These are phyloP conservation scores for Daldinia bambusicola DNA, from an alignment of 495 filamentous ascomycete genomes.

Conservation along the genomic window DNA sequence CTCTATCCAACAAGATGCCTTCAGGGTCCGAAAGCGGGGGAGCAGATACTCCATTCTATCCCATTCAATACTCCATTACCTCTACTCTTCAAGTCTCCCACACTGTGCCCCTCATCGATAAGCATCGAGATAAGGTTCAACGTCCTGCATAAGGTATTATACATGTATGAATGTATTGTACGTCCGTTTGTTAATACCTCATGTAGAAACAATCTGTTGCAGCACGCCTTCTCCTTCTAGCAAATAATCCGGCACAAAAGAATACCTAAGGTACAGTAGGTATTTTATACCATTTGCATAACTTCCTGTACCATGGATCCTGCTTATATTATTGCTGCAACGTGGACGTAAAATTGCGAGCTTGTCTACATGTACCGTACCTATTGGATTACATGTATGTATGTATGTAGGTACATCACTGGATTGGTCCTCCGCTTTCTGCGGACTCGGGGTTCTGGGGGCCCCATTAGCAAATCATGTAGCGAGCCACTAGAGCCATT, in stretches of 20 bases:
- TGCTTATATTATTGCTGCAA: constrained; percentile 7
- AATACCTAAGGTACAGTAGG: not conserved
- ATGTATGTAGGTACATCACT: not conserved
- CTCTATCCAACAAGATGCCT: constrained; percentile 7
- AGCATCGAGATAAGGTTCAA: constrained; percentile 13
- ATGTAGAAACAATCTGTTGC: constrained; percentile 9
- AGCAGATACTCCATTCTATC: constrained; percentile 32
- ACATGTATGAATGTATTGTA: no score
- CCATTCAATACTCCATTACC: not conserved
- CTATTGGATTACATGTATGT: not conserved
- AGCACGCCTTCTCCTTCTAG: constrained; percentile 7
- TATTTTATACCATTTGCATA: not conserved
- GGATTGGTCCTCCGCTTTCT: constrained; percentile 9
- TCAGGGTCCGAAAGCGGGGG: constrained; percentile 51
- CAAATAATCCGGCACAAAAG: constrained; percentile 9
- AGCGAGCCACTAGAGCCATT: constrained; percentile 17
- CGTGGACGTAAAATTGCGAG: constrained; percentile 18
- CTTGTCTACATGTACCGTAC: constrained; percentile 8
- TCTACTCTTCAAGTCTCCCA: constrained; percentile 1
- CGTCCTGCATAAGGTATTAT: not conserved
- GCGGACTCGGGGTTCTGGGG: constrained; percentile 24
- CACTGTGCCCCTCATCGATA: constrained; percentile 12
- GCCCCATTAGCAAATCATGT: constrained; percentile 18
- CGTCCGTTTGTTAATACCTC: constrained; percentile 14
- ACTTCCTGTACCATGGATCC: not conserved